Conservation (phyloP, 495 filamentous ascomycete genomes). For the Annulohypoxylon maeteangense region DNA sequence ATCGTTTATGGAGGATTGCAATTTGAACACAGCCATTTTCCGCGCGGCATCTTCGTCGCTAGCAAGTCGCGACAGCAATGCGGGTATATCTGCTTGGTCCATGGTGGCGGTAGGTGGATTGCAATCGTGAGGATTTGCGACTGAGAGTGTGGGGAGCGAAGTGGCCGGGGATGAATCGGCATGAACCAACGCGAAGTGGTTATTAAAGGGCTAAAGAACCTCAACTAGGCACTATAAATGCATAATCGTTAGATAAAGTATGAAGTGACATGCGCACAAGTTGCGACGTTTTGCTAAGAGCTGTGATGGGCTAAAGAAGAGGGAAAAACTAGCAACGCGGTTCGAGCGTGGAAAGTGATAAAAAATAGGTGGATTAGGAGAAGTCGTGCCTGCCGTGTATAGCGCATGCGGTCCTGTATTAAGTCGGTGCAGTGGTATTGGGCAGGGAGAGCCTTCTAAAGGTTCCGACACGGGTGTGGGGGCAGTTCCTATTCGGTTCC, state of each 20-base stretch:
- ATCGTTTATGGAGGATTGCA: slow-evolving; percentile 93
- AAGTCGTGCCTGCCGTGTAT: slow-evolving; percentile 8
- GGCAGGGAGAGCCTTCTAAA: slow-evolving; percentile 15
- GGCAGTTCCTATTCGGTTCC: slow-evolving; percentile 27
- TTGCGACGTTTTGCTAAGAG: neutral
- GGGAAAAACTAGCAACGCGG: slow-evolving; percentile 2
- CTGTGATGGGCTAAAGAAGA: neutral
- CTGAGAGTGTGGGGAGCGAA: slow-evolving; percentile 18
- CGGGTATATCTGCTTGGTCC: slow-evolving; percentile 66
- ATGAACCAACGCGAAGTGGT: slow-evolving; percentile 30
- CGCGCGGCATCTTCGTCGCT: slow-evolving; percentile 84
- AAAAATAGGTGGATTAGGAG: slow-evolving; percentile 23
- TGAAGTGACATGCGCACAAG: slow-evolving; percentile 12
- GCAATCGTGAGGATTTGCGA: slow-evolving; percentile 29
- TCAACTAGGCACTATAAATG: slow-evolving; percentile 35
- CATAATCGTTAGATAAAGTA: slow-evolving; percentile 27
- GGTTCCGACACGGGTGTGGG: slow-evolving; percentile 10
- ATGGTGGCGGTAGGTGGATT: slow-evolving; percentile 42
- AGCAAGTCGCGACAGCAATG: slow-evolving; percentile 64
- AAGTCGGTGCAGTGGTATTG: slow-evolving; percentile 20
- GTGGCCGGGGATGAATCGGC: slow-evolving; percentile 9
- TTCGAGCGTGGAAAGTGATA: neutral
- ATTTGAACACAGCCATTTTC: slow-evolving; percentile 99
- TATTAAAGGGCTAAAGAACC: slow-evolving; percentile 29
- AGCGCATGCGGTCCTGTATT: slow-evolving; percentile 5